These are phyloP conservation scores for Mycena floridula DNA, from an alignment of 768 basidiomycete genomes.

Conservation along the genomic window DNA sequence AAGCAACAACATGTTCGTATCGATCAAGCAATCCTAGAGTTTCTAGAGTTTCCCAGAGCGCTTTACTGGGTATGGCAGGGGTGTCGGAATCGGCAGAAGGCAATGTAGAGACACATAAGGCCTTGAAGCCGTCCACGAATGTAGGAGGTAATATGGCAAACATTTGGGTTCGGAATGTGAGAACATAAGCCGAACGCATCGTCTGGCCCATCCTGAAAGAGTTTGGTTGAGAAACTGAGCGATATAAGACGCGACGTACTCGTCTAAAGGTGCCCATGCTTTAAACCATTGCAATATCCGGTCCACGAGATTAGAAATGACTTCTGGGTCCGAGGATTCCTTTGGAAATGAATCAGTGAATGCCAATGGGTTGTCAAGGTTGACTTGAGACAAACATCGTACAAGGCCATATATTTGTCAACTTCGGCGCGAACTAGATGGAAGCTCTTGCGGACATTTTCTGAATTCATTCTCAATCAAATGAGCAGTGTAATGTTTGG, in stretches of 20 bases:
- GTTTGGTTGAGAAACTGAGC: slow-evolving; percentile 7
- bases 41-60: slow-evolving; percentile 59
- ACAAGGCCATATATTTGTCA: slow-evolving; percentile 46
- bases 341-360: slow-evolving; percentile 17
- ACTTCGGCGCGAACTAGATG: slow-evolving; percentile 60
- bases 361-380: background rate
- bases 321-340: slow-evolving; percentile 38
- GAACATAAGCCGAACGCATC: slow-evolving; percentile 54
- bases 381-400: slow-evolving; percentile 41
- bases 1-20: slow-evolving; percentile 77
- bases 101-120: slow-evolving; percentile 57
- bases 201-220: slow-evolving; percentile 50
- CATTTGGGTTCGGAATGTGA: slow-evolving; percentile 68
- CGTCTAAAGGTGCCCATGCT: slow-evolving; percentile 63
- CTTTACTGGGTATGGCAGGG: slow-evolving; percentile 13
- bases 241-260: slow-evolving; percentile 35
- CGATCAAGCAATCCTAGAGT: slow-evolving; percentile 72
- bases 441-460: slow-evolving; percentile 56
- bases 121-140: slow-evolving; percentile 65
- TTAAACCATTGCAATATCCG: slow-evolving; percentile 67
- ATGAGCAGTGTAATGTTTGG: background rate
- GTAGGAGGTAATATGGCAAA: slow-evolving; percentile 65
- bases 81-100: slow-evolving; percentile 22
- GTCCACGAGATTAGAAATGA: slow-evolving; percentile 49
- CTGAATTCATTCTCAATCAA: slow-evolving; percentile 25